These are phyloP conservation scores for Leccinum broughii DNA, from an alignment of 768 basidiomycete species.

Conservation along the genomic window DNA sequence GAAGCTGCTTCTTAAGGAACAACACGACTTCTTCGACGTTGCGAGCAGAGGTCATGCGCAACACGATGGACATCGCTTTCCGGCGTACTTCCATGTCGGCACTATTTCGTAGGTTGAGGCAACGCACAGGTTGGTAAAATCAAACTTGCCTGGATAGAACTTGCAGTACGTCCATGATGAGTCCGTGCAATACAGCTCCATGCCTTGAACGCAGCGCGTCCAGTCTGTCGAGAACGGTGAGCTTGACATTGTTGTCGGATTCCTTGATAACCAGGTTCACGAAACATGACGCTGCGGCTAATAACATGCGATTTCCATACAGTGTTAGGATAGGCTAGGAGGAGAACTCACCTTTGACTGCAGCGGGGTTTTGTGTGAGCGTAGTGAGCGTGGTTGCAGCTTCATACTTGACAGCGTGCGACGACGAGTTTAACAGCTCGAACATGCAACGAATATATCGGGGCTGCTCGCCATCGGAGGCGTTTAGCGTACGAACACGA, in stretches of 20 bases:
- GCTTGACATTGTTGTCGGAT: slow-evolving; percentile 98
- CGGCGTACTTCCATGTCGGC: slow-evolving; percentile 63
- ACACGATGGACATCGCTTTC: slow-evolving; percentile 85
- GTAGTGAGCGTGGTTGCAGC: slow-evolving; percentile 94
- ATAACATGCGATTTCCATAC: slow-evolving; percentile 3
- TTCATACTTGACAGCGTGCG: slow-evolving; percentile 96
- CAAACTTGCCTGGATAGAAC: no score
- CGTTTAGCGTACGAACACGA: slow-evolving; percentile 7
- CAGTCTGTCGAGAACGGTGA: slow-evolving; percentile 93
- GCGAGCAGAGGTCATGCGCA: slow-evolving; percentile 90
- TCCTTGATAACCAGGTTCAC: slow-evolving; percentile 92
- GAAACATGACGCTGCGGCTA: slow-evolving; percentile 87
- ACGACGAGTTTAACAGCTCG: slow-evolving; percentile 84
- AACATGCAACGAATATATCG: slow-evolving; percentile 94
- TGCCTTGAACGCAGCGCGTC: slow-evolving; percentile 62
- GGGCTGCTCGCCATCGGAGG: slow-evolving; percentile 46
- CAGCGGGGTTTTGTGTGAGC: slow-evolving; percentile 92
- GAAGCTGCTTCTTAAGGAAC: slow-evolving; percentile 98
- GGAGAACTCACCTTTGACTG: slow-evolving; percentile 75
- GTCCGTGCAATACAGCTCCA: no score
- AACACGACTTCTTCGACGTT: slow-evolving; percentile 96
- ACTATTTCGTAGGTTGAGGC: no score
- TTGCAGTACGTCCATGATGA: no score
- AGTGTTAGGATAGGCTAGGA: neutral
- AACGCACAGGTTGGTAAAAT: no score